Evolutionary conservation across 768 basidiomycete species (phyloP).

Genomic region (Hypholoma fasciculare): DNA sequence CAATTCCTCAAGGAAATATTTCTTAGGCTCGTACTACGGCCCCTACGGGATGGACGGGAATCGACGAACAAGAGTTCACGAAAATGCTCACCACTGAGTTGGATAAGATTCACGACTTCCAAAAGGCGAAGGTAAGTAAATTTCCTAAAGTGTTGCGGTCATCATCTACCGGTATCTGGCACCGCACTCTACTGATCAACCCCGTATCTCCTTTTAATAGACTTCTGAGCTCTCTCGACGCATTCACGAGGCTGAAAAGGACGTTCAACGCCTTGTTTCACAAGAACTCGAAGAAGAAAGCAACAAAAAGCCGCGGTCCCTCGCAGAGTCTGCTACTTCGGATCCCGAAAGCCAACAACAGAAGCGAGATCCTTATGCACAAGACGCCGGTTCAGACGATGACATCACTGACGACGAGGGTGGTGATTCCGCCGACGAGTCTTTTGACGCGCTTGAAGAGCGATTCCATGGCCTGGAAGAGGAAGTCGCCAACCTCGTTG

Average conservation of each 20-base stretch:
- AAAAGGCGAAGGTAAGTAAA: slow-evolving; percentile 73
- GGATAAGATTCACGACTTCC: slow-evolving; percentile 93
- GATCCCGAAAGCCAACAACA: slow-evolving; percentile 63
- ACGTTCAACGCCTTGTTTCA: slow-evolving; percentile 76
- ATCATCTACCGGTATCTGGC: not conserved
- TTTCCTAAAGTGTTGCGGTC: not conserved
- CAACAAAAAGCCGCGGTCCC: slow-evolving; percentile 11
- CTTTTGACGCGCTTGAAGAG: slow-evolving; percentile 79
- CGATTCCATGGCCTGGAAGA: slow-evolving; percentile 88
- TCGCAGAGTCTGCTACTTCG: slow-evolving; percentile 23
- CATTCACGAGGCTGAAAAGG: slow-evolving; percentile 80
- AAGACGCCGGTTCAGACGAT: slow-evolving; percentile 74
- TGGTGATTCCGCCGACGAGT: slow-evolving; percentile 40
- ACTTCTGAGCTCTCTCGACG: slow-evolving; percentile 79
- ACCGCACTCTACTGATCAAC: not conserved
- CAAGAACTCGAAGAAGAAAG: slow-evolving; percentile 38
- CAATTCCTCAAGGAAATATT: not conserved
- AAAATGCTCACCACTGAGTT: slow-evolving; percentile 79
- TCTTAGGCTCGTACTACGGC: slow-evolving; percentile 17
- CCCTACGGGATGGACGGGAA: slow-evolving; percentile 58
- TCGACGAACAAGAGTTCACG: slow-evolving; percentile 84
- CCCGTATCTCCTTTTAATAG: slow-evolving; percentile 32
- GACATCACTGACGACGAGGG: slow-evolving; percentile 49
- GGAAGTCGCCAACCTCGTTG: slow-evolving; percentile 92
- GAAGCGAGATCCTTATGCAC: slow-evolving; percentile 38